These are phyloP conservation scores for Curvularia sp. DNA, from an alignment of 2,329 filamentous ascomycete species.

Conservation along the genomic window DNA sequence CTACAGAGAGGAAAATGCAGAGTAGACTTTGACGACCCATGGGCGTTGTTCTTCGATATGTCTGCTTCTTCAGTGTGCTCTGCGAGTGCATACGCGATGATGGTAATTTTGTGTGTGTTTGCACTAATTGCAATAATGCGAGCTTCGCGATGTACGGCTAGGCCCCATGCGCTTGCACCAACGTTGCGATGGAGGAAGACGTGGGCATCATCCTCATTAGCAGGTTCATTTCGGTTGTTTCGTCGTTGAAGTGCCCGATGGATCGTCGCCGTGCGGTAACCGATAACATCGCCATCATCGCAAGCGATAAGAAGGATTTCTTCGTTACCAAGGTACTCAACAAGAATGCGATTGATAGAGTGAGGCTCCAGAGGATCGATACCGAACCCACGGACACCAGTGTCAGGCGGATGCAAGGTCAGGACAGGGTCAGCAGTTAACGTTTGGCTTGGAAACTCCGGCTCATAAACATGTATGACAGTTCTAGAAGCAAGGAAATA, in stretches of 20 bases:
- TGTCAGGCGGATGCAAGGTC: slow-evolving; percentile 49
- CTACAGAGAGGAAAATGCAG: slow-evolving; percentile 36
- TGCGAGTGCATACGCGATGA: slow-evolving; percentile 65
- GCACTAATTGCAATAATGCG: slow-evolving; percentile 85
- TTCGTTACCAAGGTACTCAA: slow-evolving; percentile 54
- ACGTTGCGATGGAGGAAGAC: slow-evolving; percentile 80
- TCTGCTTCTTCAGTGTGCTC: slow-evolving; percentile 3
- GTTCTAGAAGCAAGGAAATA: slow-evolving; percentile 56
- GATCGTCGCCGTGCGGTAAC: slow-evolving; percentile 47
- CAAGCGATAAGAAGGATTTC: slow-evolving; percentile 60
- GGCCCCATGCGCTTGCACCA: slow-evolving; percentile 81
- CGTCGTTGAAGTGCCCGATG: slow-evolving; percentile 28
- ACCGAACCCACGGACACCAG: slow-evolving; percentile 29
- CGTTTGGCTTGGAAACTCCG: slow-evolving; percentile 53
- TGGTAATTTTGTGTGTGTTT: slow-evolving; percentile 68
- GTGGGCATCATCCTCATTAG: slow-evolving; percentile 54
- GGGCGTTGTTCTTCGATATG: slow-evolving; percentile 2
- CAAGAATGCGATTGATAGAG: slow-evolving; percentile 54
- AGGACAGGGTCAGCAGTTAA: slow-evolving; percentile 47
- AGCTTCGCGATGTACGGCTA: slow-evolving; percentile 81
- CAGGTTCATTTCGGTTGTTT: slow-evolving; percentile 8
- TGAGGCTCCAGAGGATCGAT: slow-evolving; percentile 52
- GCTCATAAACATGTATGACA: slow-evolving; percentile 53
- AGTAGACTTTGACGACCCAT: background rate
- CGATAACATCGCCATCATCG: slow-evolving; percentile 64